Evolutionary conservation across 306 rosid genomes (phyloP).

Genomic region (Vigna trinervia): DNA sequence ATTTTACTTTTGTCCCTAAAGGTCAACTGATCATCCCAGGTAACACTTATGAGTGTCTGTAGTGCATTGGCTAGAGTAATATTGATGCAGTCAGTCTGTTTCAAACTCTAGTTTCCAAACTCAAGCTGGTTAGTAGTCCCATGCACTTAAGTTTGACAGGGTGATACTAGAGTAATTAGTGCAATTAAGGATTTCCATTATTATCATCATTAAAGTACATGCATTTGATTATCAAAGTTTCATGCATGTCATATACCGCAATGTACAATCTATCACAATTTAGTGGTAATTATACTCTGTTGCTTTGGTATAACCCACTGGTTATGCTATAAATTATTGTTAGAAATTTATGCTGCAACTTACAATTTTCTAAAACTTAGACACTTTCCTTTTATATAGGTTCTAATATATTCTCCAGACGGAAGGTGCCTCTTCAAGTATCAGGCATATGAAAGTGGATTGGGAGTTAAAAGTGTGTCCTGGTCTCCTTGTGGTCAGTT

Average conservation of each 20-base stretch:
- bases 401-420: conserved; percentile 92
- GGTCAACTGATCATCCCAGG: too few relatives aligned
- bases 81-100: too few relatives aligned
- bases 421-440: conserved; percentile 95
- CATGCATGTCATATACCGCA: conserved; percentile 18
- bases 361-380: conserved; percentile 24
- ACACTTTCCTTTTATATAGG: conserved; percentile 63
- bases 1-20: too few relatives aligned
- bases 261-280: conserved; percentile 2
- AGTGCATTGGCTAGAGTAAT: too few relatives aligned
- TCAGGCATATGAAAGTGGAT: conserved; percentile 97
- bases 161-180: background rate
- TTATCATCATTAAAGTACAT: background rate
- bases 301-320: conserved; percentile 3
- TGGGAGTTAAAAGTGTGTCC: conserved; percentile 91
- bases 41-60: too few relatives aligned
- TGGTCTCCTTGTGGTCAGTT: conserved; percentile 99
- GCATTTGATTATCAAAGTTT: conserved; percentile 9
- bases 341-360: conserved; percentile 13
- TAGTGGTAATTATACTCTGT: conserved; percentile 21
- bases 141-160: background rate
- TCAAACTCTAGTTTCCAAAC: conserved; percentile 3
- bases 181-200: background rate
- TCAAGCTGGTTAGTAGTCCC: background rate
- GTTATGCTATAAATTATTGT: conserved; percentile 2